Percentiles rank a stretch among this genome's conserved stretches.
phyloP scores from a whole-genome alignment of 345 rosid species.

The Syzygium grande region DNA sequence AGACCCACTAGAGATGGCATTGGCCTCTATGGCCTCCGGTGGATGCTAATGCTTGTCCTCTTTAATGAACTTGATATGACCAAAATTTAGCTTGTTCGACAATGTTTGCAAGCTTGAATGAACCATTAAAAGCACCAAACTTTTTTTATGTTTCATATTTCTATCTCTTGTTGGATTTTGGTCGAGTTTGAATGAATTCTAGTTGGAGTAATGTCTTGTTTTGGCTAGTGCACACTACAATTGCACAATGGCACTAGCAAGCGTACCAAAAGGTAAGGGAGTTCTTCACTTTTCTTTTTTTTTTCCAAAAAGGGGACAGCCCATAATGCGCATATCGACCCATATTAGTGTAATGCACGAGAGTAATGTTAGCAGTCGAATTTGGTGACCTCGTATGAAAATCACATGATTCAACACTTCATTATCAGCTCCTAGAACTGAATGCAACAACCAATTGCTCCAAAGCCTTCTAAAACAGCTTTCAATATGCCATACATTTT shows the following conservation, averaged over 20 bases:
- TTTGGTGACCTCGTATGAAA: not conserved
- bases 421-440: not conserved
- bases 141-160: not conserved
- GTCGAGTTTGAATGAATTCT: not conserved
- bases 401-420: not conserved
- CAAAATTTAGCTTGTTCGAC: not conserved
- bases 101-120: not conserved
- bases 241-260: not conserved
- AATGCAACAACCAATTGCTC: not conserved
- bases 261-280: not conserved
- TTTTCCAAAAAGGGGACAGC: not conserved
- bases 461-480: not conserved
- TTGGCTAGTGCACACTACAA: not conserved
- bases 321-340: not conserved
- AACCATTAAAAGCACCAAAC: not conserved
- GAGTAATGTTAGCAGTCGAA: fast-evolving
- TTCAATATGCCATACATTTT: not conserved
- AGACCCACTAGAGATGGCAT: not conserved
- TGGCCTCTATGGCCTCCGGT: not conserved
- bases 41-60: not conserved
- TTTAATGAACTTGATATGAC: not conserved
- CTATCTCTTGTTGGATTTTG: not conserved
- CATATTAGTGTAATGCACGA: not conserved
- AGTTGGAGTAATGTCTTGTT: not conserved
- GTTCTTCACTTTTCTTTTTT: not conserved